Base-by-base conservation (phyloP, 768 basidiomycete species). In the Lentinula sp. region DNA sequence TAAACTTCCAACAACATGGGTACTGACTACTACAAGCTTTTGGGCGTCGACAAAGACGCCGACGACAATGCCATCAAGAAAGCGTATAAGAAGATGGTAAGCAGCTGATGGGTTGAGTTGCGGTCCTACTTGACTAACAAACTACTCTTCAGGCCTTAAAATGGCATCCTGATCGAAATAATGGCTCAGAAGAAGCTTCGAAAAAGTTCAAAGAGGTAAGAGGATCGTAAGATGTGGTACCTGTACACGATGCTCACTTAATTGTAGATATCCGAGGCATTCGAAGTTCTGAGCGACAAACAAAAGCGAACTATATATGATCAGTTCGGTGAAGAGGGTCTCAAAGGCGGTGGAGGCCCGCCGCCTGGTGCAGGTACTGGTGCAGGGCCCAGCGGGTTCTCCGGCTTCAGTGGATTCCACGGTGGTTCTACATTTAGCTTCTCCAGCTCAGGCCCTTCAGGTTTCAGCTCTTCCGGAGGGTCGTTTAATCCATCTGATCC, bases 101-200 rank as follows among this genome's bases (percentile, higher is more conserved):
- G 79, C 72, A 4, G 7, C 7, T 20, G 39, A 18, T 9, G 36
- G 45, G 15, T 41, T 37, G 7, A 4, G 6, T 54, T 16, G 8
- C 2, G 39, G 36, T 35, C n/a, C 13, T 16, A 15, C 20, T 33
- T 49, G 53, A 33, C 23, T 28, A 18, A 35, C 53, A 33, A 20
- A 23, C n/a, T 35, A 42, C 41, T 9, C 53, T 32, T 3, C 61
- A 79, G 90, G 93, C 94, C 51, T 72, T 97, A 72, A 94, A 92
- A 84, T 92, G 91, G 88, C 96, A 98, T 73, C 95, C 95, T 41
- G 95, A 97, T 71, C 83, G 95, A 42, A 96, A 97, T 69, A 76
- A 76, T 59, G 91, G 92, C 33, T 88, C 90, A 54, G 95, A 95
- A 66, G 88, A 87, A 65, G 90, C 96, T 0, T 87, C 84, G 2